A percentile compares a stretch with the other conserved stretches of the same genome.
Conservation (phyloP, 2,329 filamentous ascomycete genomes). For the Verticillium dahliae region DNA sequence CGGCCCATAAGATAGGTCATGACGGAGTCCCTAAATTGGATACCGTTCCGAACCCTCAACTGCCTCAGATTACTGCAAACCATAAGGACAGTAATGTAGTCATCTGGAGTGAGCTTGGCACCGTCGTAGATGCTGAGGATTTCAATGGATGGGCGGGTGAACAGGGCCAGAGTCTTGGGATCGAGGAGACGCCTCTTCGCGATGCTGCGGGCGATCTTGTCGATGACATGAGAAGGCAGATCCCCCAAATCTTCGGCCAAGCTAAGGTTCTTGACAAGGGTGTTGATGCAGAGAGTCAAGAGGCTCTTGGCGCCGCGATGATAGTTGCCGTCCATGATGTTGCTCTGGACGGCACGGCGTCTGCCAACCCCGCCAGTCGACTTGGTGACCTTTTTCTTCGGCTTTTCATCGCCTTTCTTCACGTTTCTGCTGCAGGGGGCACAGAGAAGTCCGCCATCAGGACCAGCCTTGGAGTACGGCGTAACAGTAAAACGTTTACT, state of each 20-base stretch:
- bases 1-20: conserved; percentile 75
- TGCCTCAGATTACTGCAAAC: conserved; percentile 61
- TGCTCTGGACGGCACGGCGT: conserved; percentile 74
- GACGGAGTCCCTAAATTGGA: conserved; percentile 82
- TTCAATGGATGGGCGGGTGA: conserved; percentile 45
- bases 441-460: conserved; percentile 82
- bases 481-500: conserved; percentile 89
- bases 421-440: conserved; percentile 71
- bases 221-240: conserved; percentile 46
- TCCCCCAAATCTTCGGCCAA: conserved; percentile 57
- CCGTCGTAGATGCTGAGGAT: conserved; percentile 51
- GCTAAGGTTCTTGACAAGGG: conserved; percentile 55
- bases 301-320: conserved; percentile 62
- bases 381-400: conserved; percentile 36
- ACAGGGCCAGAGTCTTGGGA: conserved; percentile 47
- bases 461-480: conserved; percentile 75
- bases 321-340: conserved; percentile 70
- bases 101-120: conserved; percentile 62
- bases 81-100: conserved; percentile 77
- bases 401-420: conserved; percentile 51
- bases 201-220: conserved; percentile 53
- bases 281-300: conserved; percentile 57
- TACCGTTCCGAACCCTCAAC: conserved; percentile 75
- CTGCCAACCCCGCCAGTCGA: conserved; percentile 43
- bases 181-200: conserved; percentile 54